Evolutionary conservation across 495 filamentous ascomycete genomes (phyloP).

Genomic region (Hypoxylon fragiforme): DNA sequence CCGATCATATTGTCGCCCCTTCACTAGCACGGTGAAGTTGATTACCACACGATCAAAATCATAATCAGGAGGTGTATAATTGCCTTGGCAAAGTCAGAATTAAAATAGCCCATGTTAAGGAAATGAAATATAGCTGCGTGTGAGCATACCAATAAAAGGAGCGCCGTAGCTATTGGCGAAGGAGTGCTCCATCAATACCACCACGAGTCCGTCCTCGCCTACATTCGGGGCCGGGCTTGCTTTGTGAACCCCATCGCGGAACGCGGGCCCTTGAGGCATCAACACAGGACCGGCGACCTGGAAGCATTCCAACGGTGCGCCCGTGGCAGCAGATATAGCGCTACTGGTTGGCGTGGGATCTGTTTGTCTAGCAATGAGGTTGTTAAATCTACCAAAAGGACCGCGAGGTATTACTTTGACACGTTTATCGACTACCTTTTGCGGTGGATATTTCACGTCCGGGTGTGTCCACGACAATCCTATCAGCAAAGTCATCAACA

Average conservation of each 20-base stretch:
- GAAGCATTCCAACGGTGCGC: slow-evolving; percentile 58
- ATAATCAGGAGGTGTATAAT: slow-evolving; percentile 74
- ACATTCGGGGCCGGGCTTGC: slow-evolving; percentile 10
- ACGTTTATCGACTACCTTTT: neutral
- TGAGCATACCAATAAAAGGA: slow-evolving; percentile 72
- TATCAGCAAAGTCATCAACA: slow-evolving; percentile 22
- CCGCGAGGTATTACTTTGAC: slow-evolving; percentile 16
- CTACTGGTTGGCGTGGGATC: slow-evolving; percentile 6
- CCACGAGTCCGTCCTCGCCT: slow-evolving; percentile 35
- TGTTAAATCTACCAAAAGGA: slow-evolving; percentile 32
- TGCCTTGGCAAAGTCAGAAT: slow-evolving; percentile 49
- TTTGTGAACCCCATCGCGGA: slow-evolving; percentile 37
- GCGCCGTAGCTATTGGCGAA: slow-evolving; percentile 80
- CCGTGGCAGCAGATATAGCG: slow-evolving; percentile 14
- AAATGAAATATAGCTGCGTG: no score
- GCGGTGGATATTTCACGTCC: slow-evolving; percentile 23
- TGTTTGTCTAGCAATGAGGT: slow-evolving; percentile 10
- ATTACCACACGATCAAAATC: slow-evolving; percentile 80
- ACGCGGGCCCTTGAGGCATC: slow-evolving; percentile 45
- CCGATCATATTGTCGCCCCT: slow-evolving; percentile 79
- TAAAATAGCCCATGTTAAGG: no score
- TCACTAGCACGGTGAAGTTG: slow-evolving; percentile 78
- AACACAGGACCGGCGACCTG: slow-evolving; percentile 70
- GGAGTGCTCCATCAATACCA: slow-evolving; percentile 69
- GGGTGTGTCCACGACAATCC: slow-evolving; percentile 22